phyloP scores from a whole-genome alignment of 768 basidiomycete genomes.

The Tulasnella calospora region DNA sequence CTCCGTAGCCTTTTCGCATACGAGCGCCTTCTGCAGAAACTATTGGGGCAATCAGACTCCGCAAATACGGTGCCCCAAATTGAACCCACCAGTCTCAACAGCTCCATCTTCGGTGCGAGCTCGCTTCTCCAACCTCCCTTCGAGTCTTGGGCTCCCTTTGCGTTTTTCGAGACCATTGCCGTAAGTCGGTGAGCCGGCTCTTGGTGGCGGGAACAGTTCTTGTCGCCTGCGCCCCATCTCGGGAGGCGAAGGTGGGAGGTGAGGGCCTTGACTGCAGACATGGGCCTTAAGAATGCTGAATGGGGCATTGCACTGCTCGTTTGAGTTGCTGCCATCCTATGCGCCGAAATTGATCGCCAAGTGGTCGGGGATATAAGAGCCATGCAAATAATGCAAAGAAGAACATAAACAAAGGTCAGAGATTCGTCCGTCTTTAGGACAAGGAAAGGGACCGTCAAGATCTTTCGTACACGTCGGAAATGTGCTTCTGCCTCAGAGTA shows the following conservation, averaged over 20 bases:
- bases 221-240: slow-evolving; percentile 25
- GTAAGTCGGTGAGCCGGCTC: slow-evolving; percentile 6
- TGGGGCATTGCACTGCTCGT: slow-evolving; percentile 51
- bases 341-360: neutral
- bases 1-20: slow-evolving; percentile 22
- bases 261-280: slow-evolving; percentile 43
- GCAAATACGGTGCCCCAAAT: neutral
- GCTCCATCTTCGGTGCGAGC: slow-evolving; percentile 25
- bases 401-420: neutral
- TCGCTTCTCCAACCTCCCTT: slow-evolving; percentile 21
- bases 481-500: slow-evolving; percentile 81
- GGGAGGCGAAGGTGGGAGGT: slow-evolving; percentile 25
- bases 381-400: neutral
- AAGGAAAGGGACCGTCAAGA: neutral
- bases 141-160: slow-evolving; percentile 16
- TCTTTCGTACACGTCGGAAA: slow-evolving; percentile 50
- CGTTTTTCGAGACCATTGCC: slow-evolving; percentile 16
- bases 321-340: slow-evolving; percentile 45
- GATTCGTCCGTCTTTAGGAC: neutral
- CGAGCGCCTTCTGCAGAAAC: slow-evolving; percentile 17
- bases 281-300: slow-evolving; percentile 77
- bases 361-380: neutral
- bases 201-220: slow-evolving; percentile 30
- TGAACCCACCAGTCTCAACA: slow-evolving; percentile 32
- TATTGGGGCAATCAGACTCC: neutral